These are phyloP conservation scores for Trypanosomatidae sp. DNA, from an alignment of 208 protist species.

Conservation along the genomic window DNA sequence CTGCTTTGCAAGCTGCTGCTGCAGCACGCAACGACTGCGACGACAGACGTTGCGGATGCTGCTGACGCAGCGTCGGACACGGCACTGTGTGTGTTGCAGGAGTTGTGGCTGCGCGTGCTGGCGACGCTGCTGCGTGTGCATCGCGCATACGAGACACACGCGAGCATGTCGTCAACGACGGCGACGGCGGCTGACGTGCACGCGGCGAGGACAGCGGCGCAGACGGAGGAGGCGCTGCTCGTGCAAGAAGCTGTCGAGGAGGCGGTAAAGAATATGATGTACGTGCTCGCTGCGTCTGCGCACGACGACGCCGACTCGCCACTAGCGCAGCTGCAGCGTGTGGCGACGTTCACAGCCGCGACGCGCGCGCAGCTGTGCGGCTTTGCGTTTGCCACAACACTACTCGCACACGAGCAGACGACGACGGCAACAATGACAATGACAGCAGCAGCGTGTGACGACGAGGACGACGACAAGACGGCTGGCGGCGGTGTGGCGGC, in stretches of 20 bases:
- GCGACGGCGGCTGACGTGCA: not conserved
- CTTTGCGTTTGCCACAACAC: too few species aligned
- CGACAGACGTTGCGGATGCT: too few species aligned
- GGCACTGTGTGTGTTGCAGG: constrained; percentile 15
- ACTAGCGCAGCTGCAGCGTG: too few species aligned
- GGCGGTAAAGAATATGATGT: constrained; percentile 79
- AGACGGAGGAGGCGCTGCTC: constrained; percentile 17
- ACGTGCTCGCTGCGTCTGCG: constrained; percentile 42
- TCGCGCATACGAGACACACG: not conserved
- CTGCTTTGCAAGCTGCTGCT: constrained; percentile 59
- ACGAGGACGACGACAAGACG: too few species aligned
- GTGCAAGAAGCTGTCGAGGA: constrained; percentile 76
- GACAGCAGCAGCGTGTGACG: too few species aligned
- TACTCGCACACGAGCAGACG: too few species aligned
- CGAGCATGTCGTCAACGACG: not conserved
- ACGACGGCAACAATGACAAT: too few species aligned
- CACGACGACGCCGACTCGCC: too few species aligned
- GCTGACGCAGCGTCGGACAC: constrained; percentile 13
- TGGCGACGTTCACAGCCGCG: too few species aligned
- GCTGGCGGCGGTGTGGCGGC: too few species aligned
- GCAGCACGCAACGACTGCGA: constrained; percentile 21
- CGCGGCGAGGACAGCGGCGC: not conserved
- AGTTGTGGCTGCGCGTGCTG: constrained; percentile 57
- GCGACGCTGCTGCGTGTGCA: constrained; percentile 65
- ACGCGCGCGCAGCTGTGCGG: too few species aligned